These are phyloP conservation scores for Termitomyces sp. DNA, from an alignment of 768 basidiomycete species.

Conservation along the genomic window DNA sequence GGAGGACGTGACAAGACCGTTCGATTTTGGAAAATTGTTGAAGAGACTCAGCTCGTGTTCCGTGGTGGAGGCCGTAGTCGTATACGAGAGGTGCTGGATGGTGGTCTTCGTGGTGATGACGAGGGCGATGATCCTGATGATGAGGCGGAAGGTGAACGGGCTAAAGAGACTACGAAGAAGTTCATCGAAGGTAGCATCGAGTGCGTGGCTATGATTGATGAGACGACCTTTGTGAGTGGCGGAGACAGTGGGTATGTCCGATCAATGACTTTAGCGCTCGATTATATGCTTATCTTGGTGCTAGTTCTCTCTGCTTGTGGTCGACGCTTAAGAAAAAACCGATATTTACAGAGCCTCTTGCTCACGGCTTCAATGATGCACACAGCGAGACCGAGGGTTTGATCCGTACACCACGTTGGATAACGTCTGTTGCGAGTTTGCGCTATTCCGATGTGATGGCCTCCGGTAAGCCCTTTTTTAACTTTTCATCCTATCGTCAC, in stretches of 20 bases:
- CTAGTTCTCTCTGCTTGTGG: slow-evolving; percentile 93
- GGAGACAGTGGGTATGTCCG: slow-evolving; percentile 89
- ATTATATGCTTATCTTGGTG: not conserved
- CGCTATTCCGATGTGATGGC: slow-evolving; percentile 90
- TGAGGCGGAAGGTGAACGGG: slow-evolving; percentile 16
- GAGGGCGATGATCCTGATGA: slow-evolving; percentile 40
- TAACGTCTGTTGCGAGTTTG: slow-evolving; percentile 77
- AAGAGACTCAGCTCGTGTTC: slow-evolving; percentile 94
- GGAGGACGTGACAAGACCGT: slow-evolving; percentile 90
- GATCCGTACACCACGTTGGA: slow-evolving; percentile 82
- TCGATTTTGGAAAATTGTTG: slow-evolving; percentile 94
- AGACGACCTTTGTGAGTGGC: slow-evolving; percentile 86
- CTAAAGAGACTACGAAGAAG: slow-evolving; percentile 33
- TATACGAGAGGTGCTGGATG: slow-evolving; percentile 76
- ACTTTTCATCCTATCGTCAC: not conserved
- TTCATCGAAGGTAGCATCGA: slow-evolving; percentile 92
- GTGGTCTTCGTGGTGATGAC: slow-evolving; percentile 59
- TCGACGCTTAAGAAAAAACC: slow-evolving; percentile 92
- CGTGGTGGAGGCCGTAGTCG: slow-evolving; percentile 89
- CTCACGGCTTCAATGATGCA: slow-evolving; percentile 79
- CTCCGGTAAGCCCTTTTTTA: slow-evolving; percentile 51
- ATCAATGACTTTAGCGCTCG: not conserved
- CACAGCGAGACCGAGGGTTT: slow-evolving; percentile 70
- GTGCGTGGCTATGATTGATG: slow-evolving; percentile 92
- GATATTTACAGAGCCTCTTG: slow-evolving; percentile 76